Conservation (phyloP, 306 rosid species). For the Rosa chinensis region DNA sequence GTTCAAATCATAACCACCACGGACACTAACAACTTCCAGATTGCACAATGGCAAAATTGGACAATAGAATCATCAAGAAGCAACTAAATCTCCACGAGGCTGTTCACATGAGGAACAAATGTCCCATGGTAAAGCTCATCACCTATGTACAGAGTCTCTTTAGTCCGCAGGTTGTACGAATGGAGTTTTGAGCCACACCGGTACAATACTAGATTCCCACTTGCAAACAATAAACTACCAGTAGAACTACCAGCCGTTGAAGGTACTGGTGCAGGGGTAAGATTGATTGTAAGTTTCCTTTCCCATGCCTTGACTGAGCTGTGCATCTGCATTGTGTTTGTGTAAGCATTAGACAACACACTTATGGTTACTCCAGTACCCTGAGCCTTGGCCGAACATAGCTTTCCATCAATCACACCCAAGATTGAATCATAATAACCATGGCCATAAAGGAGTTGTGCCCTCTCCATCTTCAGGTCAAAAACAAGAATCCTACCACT, state of each 20-base stretch:
- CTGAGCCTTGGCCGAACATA: constrained; percentile 2
- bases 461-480: constrained; percentile 40
- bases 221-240: constrained; percentile 13
- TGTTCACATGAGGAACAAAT: constrained; percentile 31
- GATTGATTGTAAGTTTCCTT: constrained; percentile 8
- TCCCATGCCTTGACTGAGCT: constrained; percentile 32
- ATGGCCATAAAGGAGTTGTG: constrained; percentile 16
- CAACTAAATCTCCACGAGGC: constrained; percentile 39
- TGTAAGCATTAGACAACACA: constrained; percentile 34
- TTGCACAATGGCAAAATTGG: not conserved
- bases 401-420: constrained; percentile 43
- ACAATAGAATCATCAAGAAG: not conserved
- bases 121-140: not conserved
- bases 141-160: constrained; percentile 1
- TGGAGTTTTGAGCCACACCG: not conserved
- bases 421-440: not conserved
- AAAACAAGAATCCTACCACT: constrained; percentile 24
- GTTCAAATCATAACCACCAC: constrained; percentile 11
- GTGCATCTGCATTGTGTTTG: constrained; percentile 37
- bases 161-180: constrained; percentile 20
- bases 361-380: not conserved
- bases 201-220: constrained; percentile 24
- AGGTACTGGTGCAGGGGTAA: not conserved
- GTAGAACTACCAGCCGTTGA: not conserved
- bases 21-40: not conserved